Evolutionary conservation across 495 filamentous ascomycete genomes (phyloP).

Genomic region (Aspergillus haitiensis): DNA sequence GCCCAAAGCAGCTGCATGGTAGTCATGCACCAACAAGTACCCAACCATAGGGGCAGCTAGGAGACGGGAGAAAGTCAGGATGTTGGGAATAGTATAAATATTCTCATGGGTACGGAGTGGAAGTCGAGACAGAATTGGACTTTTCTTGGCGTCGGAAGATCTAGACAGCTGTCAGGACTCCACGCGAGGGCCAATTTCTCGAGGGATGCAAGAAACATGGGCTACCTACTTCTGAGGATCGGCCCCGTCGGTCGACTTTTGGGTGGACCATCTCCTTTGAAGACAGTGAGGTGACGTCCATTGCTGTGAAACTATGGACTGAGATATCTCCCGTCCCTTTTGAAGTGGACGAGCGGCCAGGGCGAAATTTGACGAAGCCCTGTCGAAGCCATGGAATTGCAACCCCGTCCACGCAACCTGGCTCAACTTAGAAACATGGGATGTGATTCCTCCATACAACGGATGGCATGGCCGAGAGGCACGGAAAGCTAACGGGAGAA

Average conservation of each 20-base stretch:
- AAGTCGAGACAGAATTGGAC: constrained; percentile 50
- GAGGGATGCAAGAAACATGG: background rate
- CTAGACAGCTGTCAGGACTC: constrained; percentile 16
- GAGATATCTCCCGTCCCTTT: constrained; percentile 1
- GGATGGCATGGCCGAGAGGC: constrained; percentile 16
- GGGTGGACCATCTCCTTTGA: constrained; percentile 29
- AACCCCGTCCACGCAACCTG: background rate
- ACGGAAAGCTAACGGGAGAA: constrained; percentile 9
- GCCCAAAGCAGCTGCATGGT: constrained; percentile 72
- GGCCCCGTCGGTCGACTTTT: constrained; percentile 26
- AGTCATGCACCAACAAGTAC: constrained; percentile 82
- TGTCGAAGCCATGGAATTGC: background rate
- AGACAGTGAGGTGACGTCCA: constrained; percentile 16
- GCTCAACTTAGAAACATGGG: background rate
- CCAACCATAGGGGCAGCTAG: constrained; percentile 82
- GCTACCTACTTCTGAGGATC: constrained; percentile 24
- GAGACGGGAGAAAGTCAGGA: constrained; percentile 85
- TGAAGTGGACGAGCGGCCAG: constrained; percentile 8
- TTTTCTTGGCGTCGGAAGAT: constrained; percentile 26
- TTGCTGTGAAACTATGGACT: background rate
- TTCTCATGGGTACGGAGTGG: constrained; percentile 69
- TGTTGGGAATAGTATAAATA: constrained; percentile 92
- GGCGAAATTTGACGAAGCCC: constrained; percentile 13
- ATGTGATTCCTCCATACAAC: background rate
- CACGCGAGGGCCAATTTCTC: too few species aligned